These are phyloP conservation scores for Penicillium sp. DNA, from an alignment of 2,329 filamentous ascomycete genomes.

Conservation along the genomic window DNA sequence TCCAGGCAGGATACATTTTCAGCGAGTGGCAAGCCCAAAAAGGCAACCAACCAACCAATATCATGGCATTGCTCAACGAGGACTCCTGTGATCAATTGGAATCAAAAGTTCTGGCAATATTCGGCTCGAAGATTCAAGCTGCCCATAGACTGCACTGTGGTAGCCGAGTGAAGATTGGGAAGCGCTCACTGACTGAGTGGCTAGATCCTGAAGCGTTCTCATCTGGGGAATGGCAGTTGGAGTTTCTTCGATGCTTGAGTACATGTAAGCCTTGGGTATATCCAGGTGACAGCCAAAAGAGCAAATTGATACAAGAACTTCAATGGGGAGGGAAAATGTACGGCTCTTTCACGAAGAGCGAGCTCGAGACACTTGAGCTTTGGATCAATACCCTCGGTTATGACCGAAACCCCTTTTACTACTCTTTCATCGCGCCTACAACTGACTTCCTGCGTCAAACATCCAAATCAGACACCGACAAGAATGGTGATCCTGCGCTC, in stretches of 20 bases:
- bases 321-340: conserved; percentile 53
- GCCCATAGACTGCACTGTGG: conserved; percentile 44
- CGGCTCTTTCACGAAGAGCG: conserved; percentile 49
- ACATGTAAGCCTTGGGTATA: conserved; percentile 44
- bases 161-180: conserved; percentile 42
- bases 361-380: conserved; percentile 36
- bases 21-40: conserved; percentile 21
- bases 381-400: conserved; percentile 44
- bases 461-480: background rate
- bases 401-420: conserved; percentile 6
- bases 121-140: conserved; percentile 40
- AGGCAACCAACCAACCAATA: background rate
- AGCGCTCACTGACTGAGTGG: conserved; percentile 42
- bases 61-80: background rate
- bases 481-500: too few relatives aligned
- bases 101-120: conserved; percentile 32
- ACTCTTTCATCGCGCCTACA: background rate
- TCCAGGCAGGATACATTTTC: conserved; percentile 47
- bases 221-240: conserved; percentile 31
- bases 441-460: background rate
- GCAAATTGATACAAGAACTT: conserved; percentile 45
- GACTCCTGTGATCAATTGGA: conserved; percentile 14
- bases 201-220: conserved; percentile 37
- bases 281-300: conserved; percentile 41
- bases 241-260: conserved; percentile 39